These are phyloP conservation scores for Isatis lusitanica DNA, from an alignment of 441 rosid genomes.

Conservation along the genomic window DNA sequence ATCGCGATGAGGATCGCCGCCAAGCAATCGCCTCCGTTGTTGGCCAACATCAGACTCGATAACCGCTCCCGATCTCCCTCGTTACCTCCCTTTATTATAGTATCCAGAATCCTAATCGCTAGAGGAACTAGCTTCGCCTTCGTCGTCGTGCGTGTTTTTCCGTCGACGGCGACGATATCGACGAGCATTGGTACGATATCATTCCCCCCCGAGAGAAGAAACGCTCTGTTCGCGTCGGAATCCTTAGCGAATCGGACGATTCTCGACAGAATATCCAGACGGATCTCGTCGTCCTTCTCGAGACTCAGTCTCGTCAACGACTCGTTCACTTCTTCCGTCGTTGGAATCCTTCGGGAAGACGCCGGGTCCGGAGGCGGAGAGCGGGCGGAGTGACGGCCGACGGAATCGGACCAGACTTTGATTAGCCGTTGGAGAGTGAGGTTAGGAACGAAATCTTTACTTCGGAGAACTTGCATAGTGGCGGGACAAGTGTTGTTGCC, in stretches of 20 bases:
- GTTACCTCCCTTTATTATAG: constrained; percentile 17
- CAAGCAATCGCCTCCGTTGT: constrained; percentile 40
- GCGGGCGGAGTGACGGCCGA: constrained; percentile 29
- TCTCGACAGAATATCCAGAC: constrained; percentile 31
- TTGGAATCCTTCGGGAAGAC: not conserved
- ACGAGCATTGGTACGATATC: constrained; percentile 58
- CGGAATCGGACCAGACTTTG: constrained; percentile 66
- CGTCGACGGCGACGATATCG: constrained; percentile 39
- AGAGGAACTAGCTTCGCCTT: constrained; percentile 35
- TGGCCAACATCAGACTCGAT: constrained; percentile 39
- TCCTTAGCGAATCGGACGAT: constrained; percentile 49
- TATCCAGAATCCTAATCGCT: constrained; percentile 48
- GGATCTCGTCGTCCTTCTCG: constrained; percentile 12
- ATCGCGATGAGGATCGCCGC: constrained; percentile 50
- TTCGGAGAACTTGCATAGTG: constrained; percentile 84
- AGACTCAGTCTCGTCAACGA: constrained; percentile 35
- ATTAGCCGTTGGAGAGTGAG: constrained; percentile 77
- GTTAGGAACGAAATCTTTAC: constrained; percentile 74
- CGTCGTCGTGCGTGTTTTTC: constrained; percentile 16
- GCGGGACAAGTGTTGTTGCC: constrained; percentile 93
- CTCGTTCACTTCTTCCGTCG: constrained; percentile 40
- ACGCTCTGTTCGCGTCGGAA: constrained; percentile 55
- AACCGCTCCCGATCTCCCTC: constrained; percentile 39
- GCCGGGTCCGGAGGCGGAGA: constrained; percentile 26
- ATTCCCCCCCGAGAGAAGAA: constrained; percentile 47